Base-by-base conservation (phyloP, 495 filamentous ascomycete species). In the Podospora sp. region DNA sequence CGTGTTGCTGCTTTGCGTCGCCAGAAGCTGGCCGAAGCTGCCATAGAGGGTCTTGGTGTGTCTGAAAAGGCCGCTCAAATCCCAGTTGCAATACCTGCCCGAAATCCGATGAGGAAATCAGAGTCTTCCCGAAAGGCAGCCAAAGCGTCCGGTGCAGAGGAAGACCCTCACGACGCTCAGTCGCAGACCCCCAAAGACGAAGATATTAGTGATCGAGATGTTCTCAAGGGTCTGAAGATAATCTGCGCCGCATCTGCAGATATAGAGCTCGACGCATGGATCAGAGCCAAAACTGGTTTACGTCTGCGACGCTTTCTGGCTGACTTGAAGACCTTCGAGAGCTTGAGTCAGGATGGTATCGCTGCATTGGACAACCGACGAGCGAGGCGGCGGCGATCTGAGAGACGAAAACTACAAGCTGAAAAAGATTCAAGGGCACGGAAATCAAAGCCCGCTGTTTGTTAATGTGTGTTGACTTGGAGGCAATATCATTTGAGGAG, bases 171-270 rank as follows among this genome's bases (percentile, higher is more conserved):
- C 2, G 40, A 46, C 9, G 2, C 40, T 1, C 61, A 16, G 21
- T 21, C 14, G 11, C 24, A 68, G 6, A 65, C 71, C 25, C 68
- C 74, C 14, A 73, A 77, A 4, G 78, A 81, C 36, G 69, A 69
- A 11, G 69, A 76, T 35, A 77, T 81, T 58, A 75, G 65, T 25
- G 78, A 82, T 59, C 70, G 70, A 60, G 77, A 82, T 63, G 76
- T 85, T 24, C 75, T 85, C 52, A 78, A 75, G 49, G 83, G 83
- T 0, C 74, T 85, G 1, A 79, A 80, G 58, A 79, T 85, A 24
- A 79, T 81, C 12, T 79, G 81, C 51, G 78, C 78, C 0, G 83
- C 83, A 8, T 82, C 80, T 8, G 81, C 79, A 18, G 80, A 85
- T 65, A 74, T 79, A 27, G 73, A 76, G 29, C 72, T 84, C 6